Base-by-base conservation (phyloP, 1,139 yeast species). In the Candida sp. region DNA sequence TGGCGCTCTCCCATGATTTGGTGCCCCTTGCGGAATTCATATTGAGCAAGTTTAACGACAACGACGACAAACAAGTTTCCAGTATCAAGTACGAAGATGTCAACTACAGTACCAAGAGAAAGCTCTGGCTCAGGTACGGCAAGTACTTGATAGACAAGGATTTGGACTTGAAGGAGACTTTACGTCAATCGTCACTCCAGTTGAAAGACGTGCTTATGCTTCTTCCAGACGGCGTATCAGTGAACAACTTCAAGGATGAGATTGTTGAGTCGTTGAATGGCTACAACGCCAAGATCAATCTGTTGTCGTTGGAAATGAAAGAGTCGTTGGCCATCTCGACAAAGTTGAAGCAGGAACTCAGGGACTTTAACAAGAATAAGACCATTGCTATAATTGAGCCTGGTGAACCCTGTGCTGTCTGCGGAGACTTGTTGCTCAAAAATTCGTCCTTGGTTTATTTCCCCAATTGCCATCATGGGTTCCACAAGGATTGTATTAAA, bases 401-500 rank as follows among this genome's bases (percentile, higher is more conserved):
- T 0, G 96, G 96, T 1, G 96, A 88, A 56, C 83, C 94, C 1
- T 94, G 99, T 69, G 77, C 81, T 43, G 59, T 83, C 4, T 96
- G 99, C 68, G 70, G 77, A 17, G 80, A 80, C 57, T 79, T 96
- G 5, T 72, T 94, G 44, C 80, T 91, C 3, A 81, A 86, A 4
- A 82, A 93, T 52, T 86, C 87, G 61, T 86, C 87, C 60, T 93
- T 92, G 62, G 78, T 88, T 47, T 84, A 88, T 8, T 94, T 92
- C 63, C 97, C 98, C 0, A 77, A 73, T 52, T 94, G 99, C 63
- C 88, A 84, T 54, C 99, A 94, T 68, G 85, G 90, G 6, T 89
- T 90, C 72, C 99, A 96, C 65, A 86, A 87, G 51, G 97, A 92
- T 62, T 96, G 99, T 69, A 69, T 92, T 54, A 86, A 86, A 61